Evolutionary conservation across 2,329 filamentous ascomycete genomes (phyloP), one percentile per base, ranked within the genome.

Genomic region (Aureobasidium zeae): DNA sequence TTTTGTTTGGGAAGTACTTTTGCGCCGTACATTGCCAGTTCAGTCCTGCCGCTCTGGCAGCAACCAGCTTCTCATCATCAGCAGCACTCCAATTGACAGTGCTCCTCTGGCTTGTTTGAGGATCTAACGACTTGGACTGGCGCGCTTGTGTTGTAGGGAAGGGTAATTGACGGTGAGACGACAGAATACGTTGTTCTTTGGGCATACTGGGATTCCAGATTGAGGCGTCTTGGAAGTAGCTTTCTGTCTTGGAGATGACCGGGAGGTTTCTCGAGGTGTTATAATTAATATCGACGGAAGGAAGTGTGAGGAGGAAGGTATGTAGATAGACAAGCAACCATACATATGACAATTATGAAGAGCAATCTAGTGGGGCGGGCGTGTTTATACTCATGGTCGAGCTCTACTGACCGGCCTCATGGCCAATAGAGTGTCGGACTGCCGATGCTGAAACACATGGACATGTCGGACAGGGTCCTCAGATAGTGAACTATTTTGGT

Each of bases 1-100:
- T 73, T 68, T 94, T 94, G 59, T 65, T 71, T 1, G 81, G 82
- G 60, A 94, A 94, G 63, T 86, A 77, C 49, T 73, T 76, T 49
- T 72, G 71, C 54, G 86, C 80, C 57, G 93, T 91, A 54, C 85
- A 81, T 43, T 76, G 74, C 86, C 86, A 94, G 63, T 88, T 89
- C 59, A 87, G 73, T 17, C 83, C 83, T 55, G 80, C 76, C 35
- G 81, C 76, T 42, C 86, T 76, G 12, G 85, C 83, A 31, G 69
- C 66, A 49, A 89, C 69, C 31, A 94, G 74, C 26, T 76, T 76
- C 54, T 82, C 73, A 61, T 94, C 86, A 53, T 91, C 85, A 35
- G 77, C 71, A 1, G 74, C 67, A 22, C 75, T 81, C 86, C 86
- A 94, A 45, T 67, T 65, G 8, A 59, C 55, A 7, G 66, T 64